A percentile compares a stretch with the other conserved stretches of the same genome.
Evolutionary conservation across 2,329 filamentous ascomycete species (phyloP).

Genomic region (Aureobasidium sp.): DNA sequence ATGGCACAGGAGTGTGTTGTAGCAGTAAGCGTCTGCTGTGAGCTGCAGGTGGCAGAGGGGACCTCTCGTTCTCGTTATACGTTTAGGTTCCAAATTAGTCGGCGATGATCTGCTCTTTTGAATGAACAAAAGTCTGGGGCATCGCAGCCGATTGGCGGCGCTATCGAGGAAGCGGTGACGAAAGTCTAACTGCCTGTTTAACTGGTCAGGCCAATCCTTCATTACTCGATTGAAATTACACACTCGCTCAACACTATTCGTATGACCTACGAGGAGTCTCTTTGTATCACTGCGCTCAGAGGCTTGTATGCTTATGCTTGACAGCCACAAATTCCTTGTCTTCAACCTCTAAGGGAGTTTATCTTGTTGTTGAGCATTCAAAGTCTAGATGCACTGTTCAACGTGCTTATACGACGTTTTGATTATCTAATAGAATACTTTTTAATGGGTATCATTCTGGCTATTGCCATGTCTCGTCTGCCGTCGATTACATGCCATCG

Average conservation of each 20-base stretch:
- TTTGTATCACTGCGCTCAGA: background rate
- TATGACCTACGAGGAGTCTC: background rate
- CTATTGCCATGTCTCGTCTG: background rate
- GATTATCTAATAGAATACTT: constrained; percentile 4
- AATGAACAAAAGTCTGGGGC: constrained; percentile 9
- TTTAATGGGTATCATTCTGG: constrained; percentile 5
- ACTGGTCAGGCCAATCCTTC: background rate
- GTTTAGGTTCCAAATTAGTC: background rate
- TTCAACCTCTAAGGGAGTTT: background rate
- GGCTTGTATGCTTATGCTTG: background rate
- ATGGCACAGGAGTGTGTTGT: background rate
- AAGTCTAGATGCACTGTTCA: background rate
- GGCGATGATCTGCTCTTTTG: constrained; percentile 10
- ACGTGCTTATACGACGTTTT: constrained; percentile 6
- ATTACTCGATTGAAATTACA: constrained; percentile 12
- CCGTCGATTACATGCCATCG: background rate
- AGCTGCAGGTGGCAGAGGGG: background rate
- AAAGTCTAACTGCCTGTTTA: constrained; percentile 10
- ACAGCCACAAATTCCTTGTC: background rate
- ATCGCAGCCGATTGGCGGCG: constrained; percentile 13
- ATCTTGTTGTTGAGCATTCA: background rate
- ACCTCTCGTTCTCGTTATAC: constrained; percentile 1
- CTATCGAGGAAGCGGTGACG: background rate
- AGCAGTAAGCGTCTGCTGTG: background rate
- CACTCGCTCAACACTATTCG: background rate